These are phyloP conservation scores for Naematelia encephala DNA, from an alignment of 768 basidiomycete species.

Conservation along the genomic window DNA sequence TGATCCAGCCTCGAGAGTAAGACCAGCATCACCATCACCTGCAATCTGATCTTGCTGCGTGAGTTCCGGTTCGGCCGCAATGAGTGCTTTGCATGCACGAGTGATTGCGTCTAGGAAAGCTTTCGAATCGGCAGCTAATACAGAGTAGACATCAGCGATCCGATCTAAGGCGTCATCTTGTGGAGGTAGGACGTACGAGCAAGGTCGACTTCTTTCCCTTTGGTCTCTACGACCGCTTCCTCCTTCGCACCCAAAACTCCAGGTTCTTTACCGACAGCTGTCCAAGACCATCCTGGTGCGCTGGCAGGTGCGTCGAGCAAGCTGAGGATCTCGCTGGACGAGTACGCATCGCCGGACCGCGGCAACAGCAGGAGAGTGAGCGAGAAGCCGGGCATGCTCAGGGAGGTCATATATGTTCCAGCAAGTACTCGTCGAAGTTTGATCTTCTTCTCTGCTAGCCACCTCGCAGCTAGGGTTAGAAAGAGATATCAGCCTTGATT, in stretches of 20 bases:
- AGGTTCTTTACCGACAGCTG: slow-evolving; percentile 51
- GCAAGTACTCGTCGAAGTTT: slow-evolving; percentile 63
- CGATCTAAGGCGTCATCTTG: neutral
- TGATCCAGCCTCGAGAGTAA: slow-evolving; percentile 64
- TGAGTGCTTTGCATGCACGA: slow-evolving; percentile 53
- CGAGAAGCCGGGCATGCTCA: slow-evolving; percentile 53
- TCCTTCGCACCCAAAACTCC: slow-evolving; percentile 25
- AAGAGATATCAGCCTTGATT: neutral
- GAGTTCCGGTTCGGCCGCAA: slow-evolving; percentile 79
- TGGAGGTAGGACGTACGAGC: slow-evolving; percentile 24
- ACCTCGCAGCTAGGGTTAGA: slow-evolving; percentile 9
- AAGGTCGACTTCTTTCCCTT: slow-evolving; percentile 34
- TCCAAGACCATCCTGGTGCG: slow-evolving; percentile 85
- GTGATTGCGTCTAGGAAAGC: slow-evolving; percentile 35
- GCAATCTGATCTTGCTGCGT: slow-evolving; percentile 87
- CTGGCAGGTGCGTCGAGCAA: slow-evolving; percentile 53
- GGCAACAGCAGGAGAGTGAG: slow-evolving; percentile 63
- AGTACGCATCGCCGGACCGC: slow-evolving; percentile 30
- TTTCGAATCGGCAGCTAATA: slow-evolving; percentile 25
- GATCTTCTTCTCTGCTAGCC: slow-evolving; percentile 51
- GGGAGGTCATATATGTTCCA: slow-evolving; percentile 74
- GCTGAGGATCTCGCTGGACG: slow-evolving; percentile 45
- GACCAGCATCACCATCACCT: slow-evolving; percentile 78
- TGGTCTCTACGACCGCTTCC: slow-evolving; percentile 16
- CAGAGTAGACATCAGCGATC: neutral